Base-by-base conservation (phyloP, 306 rosid genomes). In the Malus sylvestris region DNA sequence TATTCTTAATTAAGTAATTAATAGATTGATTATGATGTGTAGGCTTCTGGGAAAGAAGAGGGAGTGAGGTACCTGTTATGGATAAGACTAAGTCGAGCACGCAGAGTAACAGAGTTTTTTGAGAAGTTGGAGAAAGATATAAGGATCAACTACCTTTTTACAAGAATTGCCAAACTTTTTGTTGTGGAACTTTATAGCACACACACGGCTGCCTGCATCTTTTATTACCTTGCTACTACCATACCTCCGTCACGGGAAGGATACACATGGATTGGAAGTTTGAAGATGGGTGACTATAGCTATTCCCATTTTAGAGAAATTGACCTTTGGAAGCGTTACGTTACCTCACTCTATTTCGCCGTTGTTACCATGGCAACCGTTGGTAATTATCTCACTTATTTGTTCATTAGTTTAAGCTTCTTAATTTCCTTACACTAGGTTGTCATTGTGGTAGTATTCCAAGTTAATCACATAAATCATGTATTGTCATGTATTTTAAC, bases 241-340 rank as follows among this genome's bases (percentile, higher is more conserved):
- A 3, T 88, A 49, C 88, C 92, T 8, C 59, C 68, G 3, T 70
- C 89, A 1, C 29, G 85, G 10, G 92, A 90, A 73, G 85, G 83
- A 51, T 83, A 84, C 85, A 90, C 95, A 10, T 90, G 95, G 95
- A 90, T 90, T 51, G 95, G 95, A 67, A 86, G 89, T 80, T 82
- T 90, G 73, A 79, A 77, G 89, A 71, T 88, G 86, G 92, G 92
- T 42, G 90, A 86, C 57, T 86, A 79, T 58, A 68, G 81, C 75
- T 90, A 87, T 70, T 78, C 89, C 0, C 81, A 90, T 77, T 90
- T 90, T 40, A 74, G 89, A 80, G 83, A 86, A 5, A 78, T 90
- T 32, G 75, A 80, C 68, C 89, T 90, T 13, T 84, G 90, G 89
- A 90, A 85, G 81, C 90, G 92, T 57, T 90, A 90, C 46, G 29